Conservation (phyloP, 371 early-diverging fungal species). For the Rhizopus sp. region DNA sequence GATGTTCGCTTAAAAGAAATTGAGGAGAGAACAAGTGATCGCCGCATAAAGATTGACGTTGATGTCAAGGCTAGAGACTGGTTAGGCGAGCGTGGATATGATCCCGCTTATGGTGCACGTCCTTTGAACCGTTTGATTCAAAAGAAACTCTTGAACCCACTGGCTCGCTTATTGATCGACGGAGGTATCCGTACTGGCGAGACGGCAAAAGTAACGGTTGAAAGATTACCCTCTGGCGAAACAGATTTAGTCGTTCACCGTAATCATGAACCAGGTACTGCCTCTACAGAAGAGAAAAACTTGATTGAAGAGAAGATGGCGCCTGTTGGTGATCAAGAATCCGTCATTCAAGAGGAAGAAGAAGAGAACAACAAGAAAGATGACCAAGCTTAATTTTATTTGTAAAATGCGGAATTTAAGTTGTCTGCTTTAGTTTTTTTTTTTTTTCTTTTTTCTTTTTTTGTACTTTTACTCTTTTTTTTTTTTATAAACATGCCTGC, state of each 20-base stretch:
- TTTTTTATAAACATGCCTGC: constrained; percentile 42
- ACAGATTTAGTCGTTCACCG: constrained; percentile 37
- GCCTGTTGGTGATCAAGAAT: constrained; percentile 50
- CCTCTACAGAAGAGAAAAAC: constrained; percentile 25
- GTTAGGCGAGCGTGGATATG: constrained; percentile 80
- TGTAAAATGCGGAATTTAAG: constrained; percentile 1
- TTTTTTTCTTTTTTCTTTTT: constrained; percentile 16
- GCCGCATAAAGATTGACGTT: constrained; percentile 75
- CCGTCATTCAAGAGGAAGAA: constrained; percentile 22
- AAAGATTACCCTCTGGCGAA: constrained; percentile 30
- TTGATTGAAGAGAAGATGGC: constrained; percentile 30
- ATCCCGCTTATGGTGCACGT: constrained; percentile 87
- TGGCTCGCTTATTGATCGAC: constrained; percentile 78
- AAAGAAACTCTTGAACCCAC: constrained; percentile 78
- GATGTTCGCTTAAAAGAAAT: constrained; percentile 78
- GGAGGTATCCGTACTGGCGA: constrained; percentile 75
- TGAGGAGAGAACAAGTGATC: constrained; percentile 73
- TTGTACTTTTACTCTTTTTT: constrained; percentile 8
- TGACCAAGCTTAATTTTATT: constrained; percentile 9
- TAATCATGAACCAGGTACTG: constrained; percentile 42
- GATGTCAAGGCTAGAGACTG: constrained; percentile 70
- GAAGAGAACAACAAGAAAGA: constrained; percentile 18
- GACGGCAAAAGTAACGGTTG: constrained; percentile 49
- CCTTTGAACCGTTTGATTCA: constrained; percentile 84
- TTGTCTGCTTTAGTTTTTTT: neutral